phyloP scores from a whole-genome alignment of 2,329 filamentous ascomycete species.

The Scytalidium lignicola region DNA sequence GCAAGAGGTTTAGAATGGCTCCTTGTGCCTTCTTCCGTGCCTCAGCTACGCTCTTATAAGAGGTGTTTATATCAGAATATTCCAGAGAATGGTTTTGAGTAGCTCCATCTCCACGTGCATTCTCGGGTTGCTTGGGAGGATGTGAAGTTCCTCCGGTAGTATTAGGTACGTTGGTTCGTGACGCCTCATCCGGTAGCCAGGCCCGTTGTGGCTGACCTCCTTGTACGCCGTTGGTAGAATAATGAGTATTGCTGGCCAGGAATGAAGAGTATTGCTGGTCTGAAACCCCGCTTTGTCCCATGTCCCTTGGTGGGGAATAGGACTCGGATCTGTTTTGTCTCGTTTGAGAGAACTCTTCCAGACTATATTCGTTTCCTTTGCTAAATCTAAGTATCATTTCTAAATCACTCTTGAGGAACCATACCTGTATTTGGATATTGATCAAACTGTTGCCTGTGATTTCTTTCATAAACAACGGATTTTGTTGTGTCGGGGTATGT shows the following conservation, averaged over 20 bases:
- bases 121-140: neutral
- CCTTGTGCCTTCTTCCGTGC: conserved; percentile 53
- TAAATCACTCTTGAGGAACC: neutral
- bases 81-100: neutral
- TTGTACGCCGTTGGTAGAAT: neutral
- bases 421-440: neutral
- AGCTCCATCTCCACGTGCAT: neutral
- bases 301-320: conserved; percentile 16
- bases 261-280: neutral
- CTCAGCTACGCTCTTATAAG: conserved; percentile 12
- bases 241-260: neutral
- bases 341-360: conserved; percentile 10
- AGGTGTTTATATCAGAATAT: neutral
- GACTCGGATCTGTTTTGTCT: conserved; percentile 18
- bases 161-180: neutral
- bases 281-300: neutral
- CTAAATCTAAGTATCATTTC: neutral
- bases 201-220: neutral
- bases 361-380: conserved; percentile 17
- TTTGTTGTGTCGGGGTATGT: neutral
- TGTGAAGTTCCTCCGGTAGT: neutral
- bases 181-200: neutral
- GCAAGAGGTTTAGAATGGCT: conserved; percentile 60
- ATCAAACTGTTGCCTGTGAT: neutral
- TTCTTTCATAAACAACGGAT: neutral